Base-by-base conservation (phyloP, 2,329 filamentous ascomycete species). In the Metarhizium brunneum region DNA sequence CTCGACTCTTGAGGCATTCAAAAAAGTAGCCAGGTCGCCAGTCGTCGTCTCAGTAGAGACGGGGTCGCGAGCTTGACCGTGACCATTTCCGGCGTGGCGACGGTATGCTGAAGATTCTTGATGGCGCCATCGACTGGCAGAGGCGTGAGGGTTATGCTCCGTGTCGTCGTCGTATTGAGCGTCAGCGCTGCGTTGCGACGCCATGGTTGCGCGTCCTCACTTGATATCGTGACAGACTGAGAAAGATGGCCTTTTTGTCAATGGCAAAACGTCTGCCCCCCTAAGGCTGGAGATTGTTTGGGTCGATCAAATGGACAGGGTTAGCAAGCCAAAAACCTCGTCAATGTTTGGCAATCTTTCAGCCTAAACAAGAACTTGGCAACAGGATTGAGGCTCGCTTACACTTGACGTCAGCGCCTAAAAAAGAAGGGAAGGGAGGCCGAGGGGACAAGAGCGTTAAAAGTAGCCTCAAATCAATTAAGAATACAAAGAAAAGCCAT, bases 91-190 rank as follows among this genome's bases (percentile, higher is more conserved):
- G 38, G 79, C 80, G 64, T 78, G 71, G 52, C 75, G 74, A 52
- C 75, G 74, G 64, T 75, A 86, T 38, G 80, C 73, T 13, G 73
- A 72, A 1, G 83, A 85, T 65, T 86, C 83, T 65, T 85, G 80
- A 64, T 86, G 83, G 55, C 83, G 78, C 83, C 83, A 86, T 62
- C 73, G 73, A 64, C 72, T 83, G 45, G 76, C 63, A 8, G 82
- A 85, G 42, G 78, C 76, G 64, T 85, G 71, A 2, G 78, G 80
- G 63, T 84, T 83, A 56, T 65, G 69, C 54, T 67, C 56, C 10
- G 54, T 11, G 35, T 56, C 54, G 40, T 56, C 54, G 40, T 58
- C 42, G 38, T 49, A 40, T 14, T 50, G 54, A 48, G 32, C 47
- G 29, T 52, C 54, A 18, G 38, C 48, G 51, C 42, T 47, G 38